These are phyloP conservation scores for Polygonum aviculare DNA, from an alignment of 148 eudicot species.

Conservation along the genomic window DNA sequence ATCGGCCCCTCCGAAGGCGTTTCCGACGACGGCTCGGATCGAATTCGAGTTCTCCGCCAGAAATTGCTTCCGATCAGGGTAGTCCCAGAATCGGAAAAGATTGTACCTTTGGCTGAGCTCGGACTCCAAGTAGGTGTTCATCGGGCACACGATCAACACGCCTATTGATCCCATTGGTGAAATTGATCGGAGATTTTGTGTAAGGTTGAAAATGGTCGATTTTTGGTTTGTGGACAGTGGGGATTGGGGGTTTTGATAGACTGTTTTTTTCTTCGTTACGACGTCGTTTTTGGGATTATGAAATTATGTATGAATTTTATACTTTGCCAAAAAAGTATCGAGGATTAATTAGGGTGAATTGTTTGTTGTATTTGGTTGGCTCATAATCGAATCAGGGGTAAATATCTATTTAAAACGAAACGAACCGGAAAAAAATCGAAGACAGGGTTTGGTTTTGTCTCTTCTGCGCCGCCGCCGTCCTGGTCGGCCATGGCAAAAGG, in stretches of 20 bases:
- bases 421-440: too few relatives aligned
- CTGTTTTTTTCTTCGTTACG: not conserved
- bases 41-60: constrained; percentile 27
- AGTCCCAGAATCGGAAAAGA: constrained; percentile 38
- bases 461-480: too few relatives aligned
- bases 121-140: constrained; percentile 33
- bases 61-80: constrained; percentile 25
- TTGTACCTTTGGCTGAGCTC: constrained; percentile 43
- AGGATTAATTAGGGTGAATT: too few relatives aligned
- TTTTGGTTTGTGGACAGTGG: too few relatives aligned
- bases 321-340: too few relatives aligned
- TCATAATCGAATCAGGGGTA: not conserved
- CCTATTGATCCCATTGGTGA: constrained; percentile 36
- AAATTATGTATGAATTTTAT: too few relatives aligned
- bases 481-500: too few relatives aligned
- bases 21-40: constrained; percentile 69
- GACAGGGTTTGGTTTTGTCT: too few relatives aligned
- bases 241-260: not conserved
- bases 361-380: not conserved
- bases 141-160: constrained; percentile 42
- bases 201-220: not conserved
- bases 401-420: too few relatives aligned
- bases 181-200: not conserved
- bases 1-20: constrained; percentile 46
- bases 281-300: not conserved